Evolutionary conservation across 1,284 basidiomycete genomes (phyloP).

Genomic region (Cryptococcus hybrid): DNA sequence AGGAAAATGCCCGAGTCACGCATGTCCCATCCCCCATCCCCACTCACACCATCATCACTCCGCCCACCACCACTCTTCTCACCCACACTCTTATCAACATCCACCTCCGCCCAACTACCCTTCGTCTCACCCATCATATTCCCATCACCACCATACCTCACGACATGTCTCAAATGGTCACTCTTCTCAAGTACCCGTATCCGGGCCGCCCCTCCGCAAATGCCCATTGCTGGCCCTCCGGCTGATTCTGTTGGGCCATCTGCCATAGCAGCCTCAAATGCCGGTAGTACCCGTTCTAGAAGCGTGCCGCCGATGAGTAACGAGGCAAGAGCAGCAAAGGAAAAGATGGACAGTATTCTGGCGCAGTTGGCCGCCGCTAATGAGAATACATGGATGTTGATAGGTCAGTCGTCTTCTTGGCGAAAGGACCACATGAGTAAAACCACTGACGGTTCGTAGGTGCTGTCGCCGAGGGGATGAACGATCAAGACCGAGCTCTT

Average conservation of each 20-base stretch:
- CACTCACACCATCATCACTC: slow-evolving; percentile 10
- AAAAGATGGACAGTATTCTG: slow-evolving; percentile 33
- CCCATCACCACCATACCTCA: slow-evolving; percentile 18
- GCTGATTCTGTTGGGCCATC: slow-evolving; percentile 18
- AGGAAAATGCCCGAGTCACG: slow-evolving; percentile 13
- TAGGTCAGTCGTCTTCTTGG: slow-evolving; percentile 58
- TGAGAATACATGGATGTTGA: slow-evolving; percentile 88
- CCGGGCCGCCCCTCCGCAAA: slow-evolving; percentile 15
- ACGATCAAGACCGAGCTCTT: slow-evolving; percentile 82
- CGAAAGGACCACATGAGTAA: too few species aligned
- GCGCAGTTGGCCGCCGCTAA: slow-evolving; percentile 67
- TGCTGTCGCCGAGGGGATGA: slow-evolving; percentile 86
- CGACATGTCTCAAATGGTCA: slow-evolving; percentile 30
- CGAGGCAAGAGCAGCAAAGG: slow-evolving; percentile 31
- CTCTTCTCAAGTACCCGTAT: slow-evolving; percentile 17
- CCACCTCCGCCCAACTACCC: slow-evolving; percentile 10
- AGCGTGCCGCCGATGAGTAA: slow-evolving; percentile 15
- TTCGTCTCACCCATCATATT: slow-evolving; percentile 11
- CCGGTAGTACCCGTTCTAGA: slow-evolving; percentile 25
- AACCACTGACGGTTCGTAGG: slow-evolving; percentile 53
- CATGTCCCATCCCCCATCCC: slow-evolving; percentile 6
- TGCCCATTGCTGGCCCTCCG: slow-evolving; percentile 17
- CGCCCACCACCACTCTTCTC: slow-evolving; percentile 10
- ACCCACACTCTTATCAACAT: slow-evolving; percentile 4
- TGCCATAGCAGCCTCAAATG: slow-evolving; percentile 14